These are phyloP conservation scores for Lachnellula willkommii DNA, from an alignment of 2,329 filamentous ascomycete species.

Conservation along the genomic window DNA sequence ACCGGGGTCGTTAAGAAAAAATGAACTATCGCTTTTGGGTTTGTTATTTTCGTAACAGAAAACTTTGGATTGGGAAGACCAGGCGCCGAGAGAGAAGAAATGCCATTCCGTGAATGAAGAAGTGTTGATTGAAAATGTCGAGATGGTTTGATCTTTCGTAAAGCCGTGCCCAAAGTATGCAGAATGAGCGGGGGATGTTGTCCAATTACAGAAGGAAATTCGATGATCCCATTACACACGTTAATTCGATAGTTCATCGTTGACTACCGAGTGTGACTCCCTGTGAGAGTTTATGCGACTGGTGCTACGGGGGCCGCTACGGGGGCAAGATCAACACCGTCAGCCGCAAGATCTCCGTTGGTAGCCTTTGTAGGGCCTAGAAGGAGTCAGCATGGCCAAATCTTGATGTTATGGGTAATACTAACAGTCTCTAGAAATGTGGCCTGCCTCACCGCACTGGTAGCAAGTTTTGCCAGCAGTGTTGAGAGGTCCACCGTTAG, in stretches of 20 bases:
- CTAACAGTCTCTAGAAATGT: slow-evolving; percentile 75
- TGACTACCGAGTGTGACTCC: slow-evolving; percentile 26
- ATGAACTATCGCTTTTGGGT: slow-evolving; percentile 27
- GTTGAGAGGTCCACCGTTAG: slow-evolving; percentile 92
- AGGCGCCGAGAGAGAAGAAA: slow-evolving; percentile 26
- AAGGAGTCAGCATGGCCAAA: slow-evolving; percentile 35
- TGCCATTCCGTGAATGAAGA: slow-evolving; percentile 26
- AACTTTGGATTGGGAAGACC: slow-evolving; percentile 26
- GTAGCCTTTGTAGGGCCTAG: slow-evolving; percentile 61
- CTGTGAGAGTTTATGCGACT: slow-evolving; percentile 37
- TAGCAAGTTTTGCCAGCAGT: slow-evolving; percentile 98
- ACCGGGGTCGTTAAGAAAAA: slow-evolving; percentile 31
- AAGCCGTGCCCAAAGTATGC: slow-evolving; percentile 31
- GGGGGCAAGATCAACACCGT: slow-evolving; percentile 28
- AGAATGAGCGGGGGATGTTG: slow-evolving; percentile 1
- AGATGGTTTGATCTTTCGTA: slow-evolving; percentile 19
- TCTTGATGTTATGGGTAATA: neutral
- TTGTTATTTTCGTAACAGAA: slow-evolving; percentile 25
- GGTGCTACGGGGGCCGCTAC: slow-evolving; percentile 37
- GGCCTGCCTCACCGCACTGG: slow-evolving; percentile 89
- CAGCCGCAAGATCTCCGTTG: slow-evolving; percentile 42
- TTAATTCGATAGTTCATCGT: slow-evolving; percentile 30
- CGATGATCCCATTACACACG: slow-evolving; percentile 27
- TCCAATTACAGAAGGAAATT: slow-evolving; percentile 16
- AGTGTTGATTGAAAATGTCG: slow-evolving; percentile 11